Conservation (phyloP, 2,329 filamentous ascomycete genomes). For the Fusarium pseudonygamai region DNA sequence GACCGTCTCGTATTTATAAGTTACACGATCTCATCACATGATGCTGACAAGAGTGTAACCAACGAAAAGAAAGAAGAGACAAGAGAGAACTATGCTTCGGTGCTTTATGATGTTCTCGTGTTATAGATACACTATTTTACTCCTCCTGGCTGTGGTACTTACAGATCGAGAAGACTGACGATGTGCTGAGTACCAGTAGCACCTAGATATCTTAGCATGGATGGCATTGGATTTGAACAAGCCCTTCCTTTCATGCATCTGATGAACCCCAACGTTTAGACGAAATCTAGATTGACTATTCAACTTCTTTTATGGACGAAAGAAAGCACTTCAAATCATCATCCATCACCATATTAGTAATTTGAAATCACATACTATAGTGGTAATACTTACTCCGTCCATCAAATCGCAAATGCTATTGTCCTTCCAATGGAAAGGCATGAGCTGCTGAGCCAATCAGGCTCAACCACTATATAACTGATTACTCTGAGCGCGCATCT, state of each 20-base stretch:
- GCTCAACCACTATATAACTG: background rate
- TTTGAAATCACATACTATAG: background rate
- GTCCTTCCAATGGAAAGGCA: background rate
- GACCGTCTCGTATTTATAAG: background rate
- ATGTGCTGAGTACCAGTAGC: background rate
- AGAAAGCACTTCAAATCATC: background rate
- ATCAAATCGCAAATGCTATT: background rate
- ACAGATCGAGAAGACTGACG: background rate
- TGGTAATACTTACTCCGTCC: background rate
- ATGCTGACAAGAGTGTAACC: background rate
- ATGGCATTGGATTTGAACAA: background rate
- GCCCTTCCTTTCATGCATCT: background rate
- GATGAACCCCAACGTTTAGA: background rate
- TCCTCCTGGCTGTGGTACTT: background rate
- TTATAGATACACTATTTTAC: background rate
- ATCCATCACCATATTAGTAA: too few relatives aligned
- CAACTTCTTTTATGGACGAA: background rate
- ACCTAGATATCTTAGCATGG: background rate
- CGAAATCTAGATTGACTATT: background rate
- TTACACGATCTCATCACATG: background rate
- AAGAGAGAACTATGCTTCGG: background rate
- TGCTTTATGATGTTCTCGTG: background rate
- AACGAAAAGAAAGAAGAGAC: background rate
- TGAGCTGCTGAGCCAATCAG: constrained; percentile 2
- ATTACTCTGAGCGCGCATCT: background rate